Conservation (phyloP, 2,329 filamentous ascomycete genomes). For the Sporothrix euskadiensis region DNA sequence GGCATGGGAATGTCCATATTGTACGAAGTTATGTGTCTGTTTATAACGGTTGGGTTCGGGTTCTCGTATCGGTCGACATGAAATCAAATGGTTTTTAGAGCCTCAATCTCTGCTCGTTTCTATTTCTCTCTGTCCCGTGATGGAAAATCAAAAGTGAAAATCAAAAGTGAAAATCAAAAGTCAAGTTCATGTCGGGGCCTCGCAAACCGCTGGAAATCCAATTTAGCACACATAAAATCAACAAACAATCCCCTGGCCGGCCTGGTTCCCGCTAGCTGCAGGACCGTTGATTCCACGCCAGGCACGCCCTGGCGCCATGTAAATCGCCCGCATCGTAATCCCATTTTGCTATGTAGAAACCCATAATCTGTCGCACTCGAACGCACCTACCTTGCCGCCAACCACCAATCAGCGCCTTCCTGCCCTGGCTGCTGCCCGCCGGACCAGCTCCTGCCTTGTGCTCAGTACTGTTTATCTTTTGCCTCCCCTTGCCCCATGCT, state of each 20-base stretch:
- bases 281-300: not conserved
- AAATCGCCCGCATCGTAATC: not conserved
- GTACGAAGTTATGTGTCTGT: not conserved
- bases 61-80: not conserved
- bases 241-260: not conserved
- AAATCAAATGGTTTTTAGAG: not conserved
- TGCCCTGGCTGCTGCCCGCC: not conserved
- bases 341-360: not conserved
- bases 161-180: conserved; percentile 1
- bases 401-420: conserved; percentile 26
- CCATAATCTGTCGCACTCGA: not conserved
- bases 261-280: not conserved
- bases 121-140: not conserved
- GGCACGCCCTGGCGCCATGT: not conserved
- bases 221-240: not conserved
- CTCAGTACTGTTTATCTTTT: not conserved
- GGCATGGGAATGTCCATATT: not conserved
- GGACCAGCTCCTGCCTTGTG: not conserved
- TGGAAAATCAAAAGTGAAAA: not conserved
- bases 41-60: not conserved
- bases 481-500: not conserved
- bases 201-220: not conserved
- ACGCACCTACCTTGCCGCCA: conserved; percentile 23
- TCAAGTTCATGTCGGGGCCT: not conserved
- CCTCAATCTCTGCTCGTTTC: not conserved